Base-by-base conservation (phyloP, 1,284 basidiomycete species). In the Laetiporus sulphureus region DNA sequence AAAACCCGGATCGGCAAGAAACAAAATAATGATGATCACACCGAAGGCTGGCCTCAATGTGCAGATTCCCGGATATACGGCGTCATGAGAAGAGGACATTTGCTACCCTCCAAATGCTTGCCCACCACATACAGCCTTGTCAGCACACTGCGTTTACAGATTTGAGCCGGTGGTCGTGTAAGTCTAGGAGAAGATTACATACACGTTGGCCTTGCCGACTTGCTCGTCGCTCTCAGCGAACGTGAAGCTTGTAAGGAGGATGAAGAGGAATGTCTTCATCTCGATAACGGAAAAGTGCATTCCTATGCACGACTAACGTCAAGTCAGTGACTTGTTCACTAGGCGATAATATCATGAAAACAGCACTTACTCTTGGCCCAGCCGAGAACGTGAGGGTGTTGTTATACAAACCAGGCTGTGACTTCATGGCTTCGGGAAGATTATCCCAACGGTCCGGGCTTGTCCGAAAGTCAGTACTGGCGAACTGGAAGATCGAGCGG, bases 251-350 rank as follows among this genome's bases (percentile, higher is more conserved):
- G 77, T 75, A 33, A 90, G 50, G 20, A 90, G 68, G 34, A 79
- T 71, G 53, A 77, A 87, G 11, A 88, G 55, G 54, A 90, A 80
- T 2, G 73, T 72, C 63, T 89, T 90, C 53, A 88, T 82, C 62
- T 89, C 84, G 43, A 88, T 82, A 57, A 86, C 66, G 11, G 86
- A 83, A 58, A 89, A 86, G 22, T 77, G 74, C 64, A 83, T 68
- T 3, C 87, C 87, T 38, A 88, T 84, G 56, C 86, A 90, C 1
- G 84, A 79, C 86, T 89, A 32, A n/a, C n/a, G n/a, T n/a, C n/a
- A n/a, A n/a, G n/a, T n/a, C 38, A 45, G 39, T 27, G 25, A 27
- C n/a, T 27, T 27, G n/a, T n/a, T 27, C 25, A 27, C 8, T 13
- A 8, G 13, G 8, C 25, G 8, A 27, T 27, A 27, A n/a, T n/a